Evolutionary conservation across 805 yeast species (phyloP).

Genomic region (Metschnikowia colocasiae): DNA sequence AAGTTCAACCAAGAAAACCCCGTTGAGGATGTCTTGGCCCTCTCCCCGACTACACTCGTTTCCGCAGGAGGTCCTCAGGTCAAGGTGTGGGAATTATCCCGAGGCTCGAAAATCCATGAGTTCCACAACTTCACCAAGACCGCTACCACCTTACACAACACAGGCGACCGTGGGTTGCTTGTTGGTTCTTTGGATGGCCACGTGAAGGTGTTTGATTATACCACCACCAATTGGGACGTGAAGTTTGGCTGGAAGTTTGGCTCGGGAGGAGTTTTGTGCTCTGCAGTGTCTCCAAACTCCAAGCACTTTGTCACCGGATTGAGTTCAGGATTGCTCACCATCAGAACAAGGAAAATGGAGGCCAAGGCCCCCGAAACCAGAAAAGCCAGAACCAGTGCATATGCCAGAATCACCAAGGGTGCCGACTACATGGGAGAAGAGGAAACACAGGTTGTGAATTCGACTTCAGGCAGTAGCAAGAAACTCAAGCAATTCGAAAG

Average conservation of each 20-base stretch:
- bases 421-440: conserved; percentile 87
- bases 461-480: conserved; percentile 48
- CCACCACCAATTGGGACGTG: conserved; percentile 72
- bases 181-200: conserved; percentile 98
- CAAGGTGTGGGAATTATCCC: conserved; percentile 87
- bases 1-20: conserved; percentile 71
- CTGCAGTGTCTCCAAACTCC: conserved; percentile 80
- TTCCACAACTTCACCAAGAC: conserved; percentile 89
- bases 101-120: conserved; percentile 67
- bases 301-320: conserved; percentile 92
- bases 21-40: conserved; percentile 77
- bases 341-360: conserved; percentile 79
- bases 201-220: conserved; percentile 86
- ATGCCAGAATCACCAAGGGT: conserved; percentile 83
- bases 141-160: conserved; percentile 75
- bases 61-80: conserved; percentile 79
- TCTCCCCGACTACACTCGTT: conserved; percentile 70
- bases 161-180: conserved; percentile 73
- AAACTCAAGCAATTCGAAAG: conserved; percentile 79
- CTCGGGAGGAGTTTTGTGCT: conserved; percentile 75
- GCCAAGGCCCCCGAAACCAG: conserved; percentile 50
- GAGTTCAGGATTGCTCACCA: conserved; percentile 81
- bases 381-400: conserved; percentile 54
- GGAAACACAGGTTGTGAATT: conserved; percentile 68
- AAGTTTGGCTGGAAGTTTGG: conserved; percentile 98